Evolutionary conservation across 208 protist genomes (phyloP), one percentile per base, ranked within the genome.

Genomic region (Leishmania gerbilli): DNA sequence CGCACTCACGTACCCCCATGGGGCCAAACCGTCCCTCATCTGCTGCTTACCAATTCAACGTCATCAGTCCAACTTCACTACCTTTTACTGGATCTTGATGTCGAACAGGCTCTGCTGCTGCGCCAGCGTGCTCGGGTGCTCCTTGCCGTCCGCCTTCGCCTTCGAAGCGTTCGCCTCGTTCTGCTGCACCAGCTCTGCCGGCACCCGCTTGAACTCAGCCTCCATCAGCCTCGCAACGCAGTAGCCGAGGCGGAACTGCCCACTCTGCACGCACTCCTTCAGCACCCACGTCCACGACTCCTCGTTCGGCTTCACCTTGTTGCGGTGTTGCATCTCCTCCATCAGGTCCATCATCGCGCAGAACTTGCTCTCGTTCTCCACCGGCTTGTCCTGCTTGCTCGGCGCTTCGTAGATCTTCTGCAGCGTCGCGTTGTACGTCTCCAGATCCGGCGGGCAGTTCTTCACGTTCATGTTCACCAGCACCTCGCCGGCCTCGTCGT

Each of bases 321-420:
- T 96, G 74, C 94, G 92, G 87, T 96, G 92, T 71, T 90, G 79
- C 94, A 97, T 97, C 88, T 97, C 94, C 89, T 97, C 94, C 74
- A 95, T 82, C 71, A 97, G 83, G 79, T 97, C 94, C 90, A 97
- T 92, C 94, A 97, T 97, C 74, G 94, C 94, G 74, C 92, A 96
- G 87, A 97, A 96, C 84, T 96, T 96, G 89, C 92, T 95, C 83
- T 95, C 94, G 77, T 94, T 93, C 58, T 95, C 90, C 71, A 95
- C 82, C 1, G 90, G 88, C 75, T 85, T 80, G 49, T 83, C 85
- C 81, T 89, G 81, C 90, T 97, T 97, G 83, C 88, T 92, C 60
- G 86, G 86, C 34, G 91, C 85, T 79, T 95, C 90, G 83, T 87
- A 95, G 82, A 97, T 97, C 76, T 84, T 83, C 85, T 95, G 91